Evolutionary conservation across 257 asterid species (phyloP).

Genomic region (Petunia axillaris): DNA sequence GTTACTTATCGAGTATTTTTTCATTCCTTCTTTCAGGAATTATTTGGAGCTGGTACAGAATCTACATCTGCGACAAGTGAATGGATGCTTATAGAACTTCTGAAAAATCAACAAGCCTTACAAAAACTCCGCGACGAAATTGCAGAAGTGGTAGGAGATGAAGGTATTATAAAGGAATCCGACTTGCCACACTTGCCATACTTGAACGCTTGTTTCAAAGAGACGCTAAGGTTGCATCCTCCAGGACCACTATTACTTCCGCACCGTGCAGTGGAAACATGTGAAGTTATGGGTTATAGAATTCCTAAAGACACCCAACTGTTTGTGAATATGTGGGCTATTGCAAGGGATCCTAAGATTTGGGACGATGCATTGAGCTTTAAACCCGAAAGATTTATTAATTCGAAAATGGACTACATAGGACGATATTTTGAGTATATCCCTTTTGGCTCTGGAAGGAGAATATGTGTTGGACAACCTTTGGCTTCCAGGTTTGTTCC

Average conservation of each 20-base stretch:
- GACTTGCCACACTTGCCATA: conserved; percentile 17
- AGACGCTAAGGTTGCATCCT: conserved; percentile 28
- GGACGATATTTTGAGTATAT: conserved; percentile 15
- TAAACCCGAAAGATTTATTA: conserved; percentile 24
- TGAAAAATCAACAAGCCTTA: too few species aligned
- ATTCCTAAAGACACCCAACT: conserved; percentile 25
- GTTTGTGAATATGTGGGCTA: conserved; percentile 26
- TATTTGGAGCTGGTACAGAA: background rate
- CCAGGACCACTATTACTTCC: conserved; percentile 26
- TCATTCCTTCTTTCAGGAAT: too few species aligned
- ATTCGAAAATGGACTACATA: conserved; percentile 18
- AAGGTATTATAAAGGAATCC: background rate
- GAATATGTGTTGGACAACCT: conserved; percentile 27
- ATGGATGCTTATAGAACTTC: too few species aligned
- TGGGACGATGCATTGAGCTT: conserved; percentile 19
- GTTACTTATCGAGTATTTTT: too few species aligned
- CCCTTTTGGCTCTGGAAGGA: conserved; percentile 28
- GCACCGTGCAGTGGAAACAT: conserved; percentile 16
- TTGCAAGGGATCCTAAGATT: conserved; percentile 17
- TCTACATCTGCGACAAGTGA: too few species aligned
- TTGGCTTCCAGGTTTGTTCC: conserved; percentile 19
- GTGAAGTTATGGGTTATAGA: conserved; percentile 17
- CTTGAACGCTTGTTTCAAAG: background rate
- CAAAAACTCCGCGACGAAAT: too few species aligned
- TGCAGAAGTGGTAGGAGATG: too few species aligned